Evolutionary conservation across 2,329 filamentous ascomycete species (phyloP), one percentile per base, ranked within the genome.

Genomic region (Lecanicillium sp.): DNA sequence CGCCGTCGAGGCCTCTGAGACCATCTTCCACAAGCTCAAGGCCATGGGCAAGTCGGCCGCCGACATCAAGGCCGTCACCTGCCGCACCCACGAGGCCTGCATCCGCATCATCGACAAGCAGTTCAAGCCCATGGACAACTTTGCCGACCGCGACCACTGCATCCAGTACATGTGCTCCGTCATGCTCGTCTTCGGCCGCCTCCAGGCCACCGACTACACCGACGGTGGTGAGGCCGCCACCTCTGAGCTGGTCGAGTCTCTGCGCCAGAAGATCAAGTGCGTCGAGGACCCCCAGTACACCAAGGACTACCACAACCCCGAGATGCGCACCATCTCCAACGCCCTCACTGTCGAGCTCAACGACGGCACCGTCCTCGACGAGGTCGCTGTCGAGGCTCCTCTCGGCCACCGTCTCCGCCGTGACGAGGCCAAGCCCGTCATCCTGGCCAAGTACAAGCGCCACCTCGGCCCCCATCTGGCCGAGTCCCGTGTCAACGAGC

Each of bases 101-200:
- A 79, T 98, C 60, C 88, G 92, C 56, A 98, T 98, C 68, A 98
- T 98, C 57, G 92, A 98, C 78, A 98, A 98, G 77, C 92, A 98
- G 70, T 94, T 95, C 77, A 97, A 96, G 78, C 82, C 89, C 53
- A 94, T 98, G 87, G 89, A 96, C 74, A 98, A 98, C 80, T 98
- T 97, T 59, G 92, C 92, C 58, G 92, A 98, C 69, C 88, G 92
- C 58, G 92, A 98, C 68, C 92, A 98, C 77, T 98, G 92, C 70
- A 90, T 98, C 52, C 92, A 97, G 72, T 98, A 98, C 79, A 98
- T 98, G 92, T 86, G 87, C 59, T 74, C 89, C 48, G 88, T 87
- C 56, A 97, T 97, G 88, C 83, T 98, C 51, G 83, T 84, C 50
- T 97, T 90, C 65, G 87, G 92, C 63, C 88, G 92, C 49, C 84